A percentile compares a stretch with the other conserved stretches of the same genome.
Evolutionary conservation across 352 stramenopile genomes (phyloP).

Genomic region (Phytophthora fragariae): DNA sequence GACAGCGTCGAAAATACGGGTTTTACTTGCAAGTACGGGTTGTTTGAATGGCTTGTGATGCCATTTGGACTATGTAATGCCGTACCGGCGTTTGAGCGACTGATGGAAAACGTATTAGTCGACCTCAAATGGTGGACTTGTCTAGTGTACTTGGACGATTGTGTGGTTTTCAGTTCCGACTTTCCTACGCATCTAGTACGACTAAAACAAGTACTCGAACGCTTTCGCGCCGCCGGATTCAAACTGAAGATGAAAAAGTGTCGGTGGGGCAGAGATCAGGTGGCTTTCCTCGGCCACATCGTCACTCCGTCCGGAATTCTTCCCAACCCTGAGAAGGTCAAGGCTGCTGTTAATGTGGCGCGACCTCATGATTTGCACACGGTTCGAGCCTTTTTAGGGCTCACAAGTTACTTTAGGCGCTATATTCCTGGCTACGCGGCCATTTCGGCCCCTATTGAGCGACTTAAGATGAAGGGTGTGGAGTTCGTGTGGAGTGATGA

Average conservation of each 20-base stretch:
- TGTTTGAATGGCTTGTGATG: constrained; percentile 1
- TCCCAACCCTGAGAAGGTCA: constrained; percentile 10
- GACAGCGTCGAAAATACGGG: constrained; percentile 2
- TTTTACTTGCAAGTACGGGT: constrained; percentile 2
- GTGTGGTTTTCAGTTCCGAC: constrained; percentile 12
- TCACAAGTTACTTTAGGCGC: constrained; percentile 1
- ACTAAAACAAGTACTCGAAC: neutral
- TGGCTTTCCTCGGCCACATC: constrained; percentile 13
- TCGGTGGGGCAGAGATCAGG: neutral
- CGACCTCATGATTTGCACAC: neutral
- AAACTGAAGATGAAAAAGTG: constrained; percentile 17
- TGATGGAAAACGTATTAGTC: constrained; percentile 10
- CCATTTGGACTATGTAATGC: constrained; percentile 10
- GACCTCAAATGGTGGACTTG: constrained; percentile 7
- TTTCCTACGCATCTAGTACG: constrained; percentile 5
- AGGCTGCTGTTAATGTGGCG: neutral
- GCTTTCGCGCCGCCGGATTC: neutral
- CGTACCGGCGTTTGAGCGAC: neutral
- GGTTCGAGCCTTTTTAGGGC: neutral
- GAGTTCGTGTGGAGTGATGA: neutral
- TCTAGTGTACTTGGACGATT: constrained; percentile 6
- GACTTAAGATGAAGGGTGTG: constrained; percentile 2
- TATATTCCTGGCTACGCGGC: constrained; percentile 8
- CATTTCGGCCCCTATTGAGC: neutral
- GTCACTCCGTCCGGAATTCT: neutral